Conservation (phyloP, 208 protist species). For the Leishmania tropica region DNA sequence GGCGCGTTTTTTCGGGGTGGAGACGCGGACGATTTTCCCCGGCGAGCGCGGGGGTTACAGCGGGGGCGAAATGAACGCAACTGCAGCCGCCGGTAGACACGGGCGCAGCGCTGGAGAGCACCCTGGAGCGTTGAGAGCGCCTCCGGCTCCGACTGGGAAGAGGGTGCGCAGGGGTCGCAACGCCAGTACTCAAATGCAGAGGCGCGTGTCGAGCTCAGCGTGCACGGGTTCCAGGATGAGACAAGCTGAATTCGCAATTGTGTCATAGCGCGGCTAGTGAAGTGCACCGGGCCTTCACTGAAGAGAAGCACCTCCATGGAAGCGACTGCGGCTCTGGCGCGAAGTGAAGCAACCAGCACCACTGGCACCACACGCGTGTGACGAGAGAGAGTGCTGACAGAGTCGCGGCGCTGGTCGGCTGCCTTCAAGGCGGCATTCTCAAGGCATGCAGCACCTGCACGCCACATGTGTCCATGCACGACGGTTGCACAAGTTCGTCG, state of each 20-base stretch:
- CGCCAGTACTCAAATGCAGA: slow-evolving; percentile 71
- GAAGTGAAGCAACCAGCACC: slow-evolving; percentile 11
- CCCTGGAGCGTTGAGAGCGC: background rate
- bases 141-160: background rate
- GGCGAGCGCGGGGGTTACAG: background rate
- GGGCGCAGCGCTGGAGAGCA: slow-evolving; percentile 10
- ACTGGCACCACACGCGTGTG: slow-evolving; percentile 28
- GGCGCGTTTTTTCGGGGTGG: background rate
- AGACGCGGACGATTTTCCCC: background rate
- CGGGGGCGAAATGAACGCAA: background rate
- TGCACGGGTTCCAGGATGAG: slow-evolving; percentile 66
- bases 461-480: slow-evolving; percentile 71
- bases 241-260: slow-evolving; percentile 38
- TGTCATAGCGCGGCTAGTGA: slow-evolving; percentile 16
- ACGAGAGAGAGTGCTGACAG: slow-evolving; percentile 20
- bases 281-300: slow-evolving; percentile 34
- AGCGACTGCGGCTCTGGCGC: background rate
- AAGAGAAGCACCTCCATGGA: slow-evolving; percentile 26
- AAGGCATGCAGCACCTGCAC: slow-evolving; percentile 9
- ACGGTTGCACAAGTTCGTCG: slow-evolving; percentile 13
- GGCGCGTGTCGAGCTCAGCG: background rate
- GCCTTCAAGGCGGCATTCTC: background rate
- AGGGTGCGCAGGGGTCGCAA: background rate
- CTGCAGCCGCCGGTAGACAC: slow-evolving; percentile 11
- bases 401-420: background rate